Evolutionary conservation across 805 yeast species (phyloP), one percentile per base, ranked within the genome.

Genomic region (Candida boleticola): DNA sequence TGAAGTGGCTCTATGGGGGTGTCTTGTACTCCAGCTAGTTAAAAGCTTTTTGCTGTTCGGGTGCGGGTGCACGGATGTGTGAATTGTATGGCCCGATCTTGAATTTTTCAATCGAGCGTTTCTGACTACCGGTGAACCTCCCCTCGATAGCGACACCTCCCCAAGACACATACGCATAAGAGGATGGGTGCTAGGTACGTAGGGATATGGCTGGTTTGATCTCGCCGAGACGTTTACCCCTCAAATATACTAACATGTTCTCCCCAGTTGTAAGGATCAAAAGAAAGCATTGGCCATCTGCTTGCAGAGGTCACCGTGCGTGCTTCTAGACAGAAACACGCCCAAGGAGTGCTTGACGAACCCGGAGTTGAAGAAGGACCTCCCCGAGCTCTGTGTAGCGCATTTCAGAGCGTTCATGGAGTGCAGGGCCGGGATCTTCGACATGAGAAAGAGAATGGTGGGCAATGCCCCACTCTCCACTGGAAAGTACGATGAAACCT

Each of bases 221-320:
- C n/a, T n/a, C n/a, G n/a, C n/a, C n/a, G n/a, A n/a, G n/a, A n/a
- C n/a, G n/a, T n/a, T n/a, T n/a, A n/a, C n/a, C n/a, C n/a, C n/a
- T n/a, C n/a, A n/a, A n/a, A n/a, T n/a, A n/a, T n/a, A n/a, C n/a
- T n/a, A n/a, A n/a, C n/a, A n/a, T n/a, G n/a, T n/a, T n/a, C n/a
- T n/a, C n/a, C n/a, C 0, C 45, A 89, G 96, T 73, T 92, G 99
- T 63, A 84, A 86, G 57, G 99, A 92, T 63, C 95, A 92, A 59
- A 80, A 90, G 56, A 89, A 80, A 53, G 96, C 95, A n/a, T 87
- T 93, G 44, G 98, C 98, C 7, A 82, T 92, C 17, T 92, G 99
- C 61, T 74, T 92, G 37, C 99, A 92, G 62, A 78, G 97, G 57
- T 89, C 97, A 4, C 98, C 98, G 13, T 92, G 99, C 63, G 99